Base-by-base conservation (phyloP, 371 early-diverging fungal genomes). In the Circinella umbellata region DNA sequence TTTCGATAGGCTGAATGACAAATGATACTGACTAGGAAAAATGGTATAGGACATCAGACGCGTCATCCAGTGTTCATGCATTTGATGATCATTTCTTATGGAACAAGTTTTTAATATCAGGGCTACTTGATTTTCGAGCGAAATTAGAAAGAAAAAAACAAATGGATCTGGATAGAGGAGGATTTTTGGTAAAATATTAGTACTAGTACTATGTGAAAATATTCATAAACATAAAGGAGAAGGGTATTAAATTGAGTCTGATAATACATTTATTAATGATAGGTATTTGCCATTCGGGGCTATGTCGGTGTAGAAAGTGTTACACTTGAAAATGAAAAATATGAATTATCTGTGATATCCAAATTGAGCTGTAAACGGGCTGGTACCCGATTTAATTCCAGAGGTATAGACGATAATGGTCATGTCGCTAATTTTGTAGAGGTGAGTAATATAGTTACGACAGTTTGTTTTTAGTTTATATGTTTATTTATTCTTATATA, bases 371-470 rank as follows among this genome's bases (percentile, higher is more conserved):
- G 95, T 75, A 91, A 93, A 76, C 90, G 98, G 63, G 95, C 97
- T n/a, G 96, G 96, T 3, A 96, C 98, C 42, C 90, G 99, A 62
- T 99, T 93, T 77, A 93, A 94, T 75, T 91, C 97, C 0, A 89
- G 99, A 65, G 99, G 99, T 9, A 90, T 98, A 35, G 96, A 99
- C 75, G 97, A 98, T 71, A 91, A 93, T 70, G 99, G 99, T 20
- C 87, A 97, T 78, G 97, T 95, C 9, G 96, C 99, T 17, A 99
- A 99, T 80, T 97, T 94, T 81, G 99, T 99, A 4, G 99, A 99
- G 89, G 90, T 87, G 85, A 39, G 69, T 4, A 61, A 1, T 27
- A 27, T 20, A 13, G 51, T 51, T 13, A 37, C 54, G 11, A 4
- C 8, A 14, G 34, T 13, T 34, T 14, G 36, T 38, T 7, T 8